Conservation (phyloP, 2,329 filamentous ascomycete genomes). For the Botrytis sinoallii region DNA sequence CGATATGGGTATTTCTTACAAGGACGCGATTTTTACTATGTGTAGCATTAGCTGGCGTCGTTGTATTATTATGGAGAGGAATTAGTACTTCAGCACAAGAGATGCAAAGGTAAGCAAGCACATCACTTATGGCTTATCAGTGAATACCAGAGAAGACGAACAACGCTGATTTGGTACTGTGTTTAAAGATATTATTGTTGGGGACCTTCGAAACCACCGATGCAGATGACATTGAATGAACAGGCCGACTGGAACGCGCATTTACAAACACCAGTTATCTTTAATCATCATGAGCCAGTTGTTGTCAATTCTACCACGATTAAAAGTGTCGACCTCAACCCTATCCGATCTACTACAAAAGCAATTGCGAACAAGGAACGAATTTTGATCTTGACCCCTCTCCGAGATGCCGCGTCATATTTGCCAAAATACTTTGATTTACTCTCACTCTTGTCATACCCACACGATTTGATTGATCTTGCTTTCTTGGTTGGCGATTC, state of each 20-base stretch:
- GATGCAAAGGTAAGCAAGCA: conserved; percentile 72
- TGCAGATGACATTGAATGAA: conserved; percentile 92
- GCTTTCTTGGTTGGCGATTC: conserved; percentile 93
- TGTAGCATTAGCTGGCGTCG: conserved; percentile 64
- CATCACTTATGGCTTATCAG: conserved; percentile 13
- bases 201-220: conserved; percentile 90
- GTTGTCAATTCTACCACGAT: conserved; percentile 80
- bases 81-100: conserved; percentile 77
- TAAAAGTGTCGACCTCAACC: conserved; percentile 77
- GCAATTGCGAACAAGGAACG: conserved; percentile 79
- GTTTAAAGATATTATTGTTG: conserved; percentile 86
- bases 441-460: conserved; percentile 83
- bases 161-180: conserved; percentile 14
- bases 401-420: conserved; percentile 82
- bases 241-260: conserved; percentile 86
- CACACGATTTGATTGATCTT: conserved; percentile 91
- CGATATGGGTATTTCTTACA: conserved; percentile 67
- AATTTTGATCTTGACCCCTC: conserved; percentile 85
- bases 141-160: not conserved
- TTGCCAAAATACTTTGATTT: conserved; percentile 92
- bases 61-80: conserved; percentile 85
- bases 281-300: conserved; percentile 90
- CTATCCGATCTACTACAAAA: conserved; percentile 74
- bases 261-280: conserved; percentile 86
- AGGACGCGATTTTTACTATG: conserved; percentile 75